phyloP scores from a whole-genome alignment of 352 stramenopile species.

The Globisporangium heterothallicum region DNA sequence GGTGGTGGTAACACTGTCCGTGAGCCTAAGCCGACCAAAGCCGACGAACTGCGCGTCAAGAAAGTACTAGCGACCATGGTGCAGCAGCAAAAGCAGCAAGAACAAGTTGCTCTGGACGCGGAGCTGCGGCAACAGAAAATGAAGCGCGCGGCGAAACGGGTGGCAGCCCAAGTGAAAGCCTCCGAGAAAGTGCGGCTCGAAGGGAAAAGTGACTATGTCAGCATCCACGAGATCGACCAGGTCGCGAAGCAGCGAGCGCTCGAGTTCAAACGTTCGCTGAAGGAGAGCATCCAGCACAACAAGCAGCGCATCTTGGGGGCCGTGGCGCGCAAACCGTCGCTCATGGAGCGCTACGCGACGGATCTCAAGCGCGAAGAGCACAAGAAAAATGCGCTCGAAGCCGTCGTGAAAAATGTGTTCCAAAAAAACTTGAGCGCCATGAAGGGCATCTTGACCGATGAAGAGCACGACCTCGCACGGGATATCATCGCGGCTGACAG shows the following conservation, averaged over 20 bases:
- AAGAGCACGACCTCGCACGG: constrained; percentile 54
- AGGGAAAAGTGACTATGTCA: constrained; percentile 32
- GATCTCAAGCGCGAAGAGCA: constrained; percentile 63
- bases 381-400: constrained; percentile 58
- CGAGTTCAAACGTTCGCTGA: constrained; percentile 51
- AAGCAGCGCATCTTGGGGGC: constrained; percentile 47
- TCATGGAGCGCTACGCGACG: constrained; percentile 76
- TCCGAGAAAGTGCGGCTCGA: constrained; percentile 41
- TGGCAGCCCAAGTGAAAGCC: constrained; percentile 48
- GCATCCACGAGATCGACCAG: constrained; percentile 30
- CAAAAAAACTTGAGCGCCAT: constrained; percentile 46
- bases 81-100: constrained; percentile 33
- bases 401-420: constrained; percentile 73
- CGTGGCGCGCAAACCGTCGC: constrained; percentile 41
- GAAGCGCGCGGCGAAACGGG: constrained; percentile 40
- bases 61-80: constrained; percentile 29
- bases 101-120: constrained; percentile 19
- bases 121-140: constrained; percentile 29
- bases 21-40: constrained; percentile 32
- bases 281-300: constrained; percentile 58
- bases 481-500: constrained; percentile 36
- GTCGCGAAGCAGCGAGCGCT: constrained; percentile 50
- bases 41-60: constrained; percentile 49
- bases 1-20: not conserved
- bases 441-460: constrained; percentile 61